Evolutionary conservation across 1,284 basidiomycete species (phyloP).

Genomic region (Naganishia albida): DNA sequence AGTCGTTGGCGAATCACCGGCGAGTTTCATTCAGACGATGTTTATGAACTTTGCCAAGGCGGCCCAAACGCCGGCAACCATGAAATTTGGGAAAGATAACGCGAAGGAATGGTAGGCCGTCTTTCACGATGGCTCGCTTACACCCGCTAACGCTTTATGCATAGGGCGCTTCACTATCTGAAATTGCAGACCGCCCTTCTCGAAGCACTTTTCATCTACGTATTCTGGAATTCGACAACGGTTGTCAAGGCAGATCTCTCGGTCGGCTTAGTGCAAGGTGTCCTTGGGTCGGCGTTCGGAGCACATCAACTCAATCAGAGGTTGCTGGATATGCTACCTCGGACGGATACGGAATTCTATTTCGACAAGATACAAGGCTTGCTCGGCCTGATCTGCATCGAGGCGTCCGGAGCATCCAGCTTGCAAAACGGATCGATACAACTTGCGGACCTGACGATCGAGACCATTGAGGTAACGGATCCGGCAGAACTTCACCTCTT

Average conservation of each 20-base stretch:
- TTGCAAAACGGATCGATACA: slow-evolving; percentile 19
- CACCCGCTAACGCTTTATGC: slow-evolving; percentile 4
- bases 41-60: slow-evolving; percentile 30
- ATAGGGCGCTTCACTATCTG: slow-evolving; percentile 27
- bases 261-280: slow-evolving; percentile 31
- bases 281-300: slow-evolving; percentile 33
- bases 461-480: slow-evolving; percentile 1
- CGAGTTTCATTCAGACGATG: slow-evolving; percentile 20
- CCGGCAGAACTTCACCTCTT: slow-evolving; percentile 23
- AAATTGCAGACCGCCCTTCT: slow-evolving; percentile 29
- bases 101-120: slow-evolving; percentile 19
- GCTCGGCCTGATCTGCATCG: slow-evolving; percentile 30
- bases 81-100: slow-evolving; percentile 17
- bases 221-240: slow-evolving; percentile 27
- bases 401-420: slow-evolving; percentile 25
- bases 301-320: slow-evolving; percentile 32
- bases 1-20: slow-evolving; percentile 8
- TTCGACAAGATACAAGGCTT: slow-evolving; percentile 32
- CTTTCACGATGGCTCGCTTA: background rate
- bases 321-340: slow-evolving; percentile 28
- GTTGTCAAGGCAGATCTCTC: slow-evolving; percentile 32
- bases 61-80: slow-evolving; percentile 19
- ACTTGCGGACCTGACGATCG: slow-evolving; percentile 5
- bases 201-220: slow-evolving; percentile 33
- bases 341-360: slow-evolving; percentile 14